phyloP scores from a whole-genome alignment of 2,329 filamentous ascomycete genomes.

The Fusarium sp. region DNA sequence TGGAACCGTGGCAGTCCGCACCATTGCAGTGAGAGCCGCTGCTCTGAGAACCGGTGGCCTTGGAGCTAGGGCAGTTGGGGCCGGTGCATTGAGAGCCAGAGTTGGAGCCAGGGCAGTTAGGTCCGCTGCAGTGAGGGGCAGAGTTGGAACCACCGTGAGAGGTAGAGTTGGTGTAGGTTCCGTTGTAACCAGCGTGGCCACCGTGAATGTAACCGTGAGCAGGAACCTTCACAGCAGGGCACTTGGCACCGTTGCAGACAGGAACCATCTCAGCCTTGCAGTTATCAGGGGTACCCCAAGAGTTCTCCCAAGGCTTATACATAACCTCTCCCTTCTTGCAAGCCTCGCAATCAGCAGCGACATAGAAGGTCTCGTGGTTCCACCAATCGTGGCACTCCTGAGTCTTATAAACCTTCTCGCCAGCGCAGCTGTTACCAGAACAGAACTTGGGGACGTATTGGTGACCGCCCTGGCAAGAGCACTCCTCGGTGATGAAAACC shows the following conservation, averaged over 20 bases:
- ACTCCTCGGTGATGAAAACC: constrained; percentile 31
- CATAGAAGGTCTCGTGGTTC: constrained; percentile 25
- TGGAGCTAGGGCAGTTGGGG: background rate
- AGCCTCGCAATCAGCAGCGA: constrained; percentile 17
- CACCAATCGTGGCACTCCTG: constrained; percentile 30
- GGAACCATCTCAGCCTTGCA: constrained; percentile 6
- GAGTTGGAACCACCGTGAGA: background rate
- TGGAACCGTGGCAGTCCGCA: background rate
- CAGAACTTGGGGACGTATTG: constrained; percentile 31
- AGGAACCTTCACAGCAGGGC: constrained; percentile 1
- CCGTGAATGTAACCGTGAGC: background rate
- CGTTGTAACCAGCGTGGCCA: background rate
- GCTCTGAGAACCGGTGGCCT: background rate
- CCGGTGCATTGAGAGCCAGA: background rate
- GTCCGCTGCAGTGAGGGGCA: background rate
- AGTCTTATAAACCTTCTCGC: constrained; percentile 34
- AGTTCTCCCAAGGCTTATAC: constrained; percentile 41
- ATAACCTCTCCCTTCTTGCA: constrained; percentile 24
- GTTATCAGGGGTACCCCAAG: constrained; percentile 9
- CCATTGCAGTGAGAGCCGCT: background rate
- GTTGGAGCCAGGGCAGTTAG: background rate
- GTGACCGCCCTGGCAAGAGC: constrained; percentile 31
- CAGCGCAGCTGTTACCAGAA: too few species aligned
- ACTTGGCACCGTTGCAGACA: background rate
- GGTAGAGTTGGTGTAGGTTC: background rate